Evolutionary conservation across 495 filamentous ascomycete genomes (phyloP), one percentile per base, ranked within the genome.

Genomic region (Hypoxylon crocopeplum): DNA sequence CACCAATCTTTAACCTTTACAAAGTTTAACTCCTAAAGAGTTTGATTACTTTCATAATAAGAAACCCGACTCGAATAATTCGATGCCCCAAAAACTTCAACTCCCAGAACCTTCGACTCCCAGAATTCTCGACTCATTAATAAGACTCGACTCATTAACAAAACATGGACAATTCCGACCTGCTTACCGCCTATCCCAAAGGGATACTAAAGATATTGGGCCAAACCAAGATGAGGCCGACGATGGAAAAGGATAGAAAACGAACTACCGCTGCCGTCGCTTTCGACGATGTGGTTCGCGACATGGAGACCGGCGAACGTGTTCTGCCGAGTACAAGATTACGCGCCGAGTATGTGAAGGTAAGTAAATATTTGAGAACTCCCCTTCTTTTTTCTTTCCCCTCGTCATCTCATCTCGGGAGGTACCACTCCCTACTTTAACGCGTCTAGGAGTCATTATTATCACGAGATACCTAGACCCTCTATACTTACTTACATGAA

Each of bases 261-360:
- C 3, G 19, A 20, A 3, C 10, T 19, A 34, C 24, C 5, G 21
- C 17, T 10, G 6, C n/a, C 16, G 53, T 56, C 13, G 29, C 16
- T 2, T 57, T 57, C 22, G 29, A 19, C 7, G 53, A 57, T 19
- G 30, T 55, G 15, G 54, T 46, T 6, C 13, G 27, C 21, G 46
- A 58, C 12, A 16, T 30, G 0, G 37, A 50, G 22, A 48, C 38
- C 8, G 54, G 37, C 13, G 13, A 44, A 19, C 20, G 7, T 25
- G 25, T 42, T 6, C 1, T 7, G 0, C 33, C 29, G 1, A 44
- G 24, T n/a, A 3, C 13, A 3, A 34, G 46, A 15, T 21, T 20
- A 1, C 38, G 29, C 11, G 39, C n/a, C 2, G 55, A 58, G 29
- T 58, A 33, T 29, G 7, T 44, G 2, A 1, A 5, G 5, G 33